Conservation (phyloP, 805 yeast genomes). For the Saturnispora sekii region DNA sequence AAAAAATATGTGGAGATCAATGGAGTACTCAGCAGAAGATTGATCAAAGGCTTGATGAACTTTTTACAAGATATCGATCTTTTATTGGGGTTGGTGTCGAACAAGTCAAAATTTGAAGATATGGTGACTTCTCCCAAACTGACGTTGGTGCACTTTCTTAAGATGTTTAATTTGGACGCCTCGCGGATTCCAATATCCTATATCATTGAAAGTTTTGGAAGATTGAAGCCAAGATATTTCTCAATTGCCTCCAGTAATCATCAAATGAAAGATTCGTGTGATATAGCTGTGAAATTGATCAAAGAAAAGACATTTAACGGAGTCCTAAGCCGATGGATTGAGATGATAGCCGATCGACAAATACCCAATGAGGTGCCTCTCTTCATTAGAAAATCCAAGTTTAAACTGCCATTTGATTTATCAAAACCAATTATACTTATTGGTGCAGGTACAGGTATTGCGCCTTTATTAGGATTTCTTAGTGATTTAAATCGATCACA, state of each 20-base stretch:
- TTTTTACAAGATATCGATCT: constrained; percentile 25
- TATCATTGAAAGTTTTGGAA: constrained; percentile 66
- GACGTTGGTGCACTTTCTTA: constrained; percentile 63
- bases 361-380: constrained; percentile 55
- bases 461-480: constrained; percentile 89
- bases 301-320: constrained; percentile 47
- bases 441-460: constrained; percentile 96
- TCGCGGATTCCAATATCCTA: constrained; percentile 66
- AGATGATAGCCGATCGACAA: constrained; percentile 47
- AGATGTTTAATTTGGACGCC: constrained; percentile 41
- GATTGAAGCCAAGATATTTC: constrained; percentile 81
- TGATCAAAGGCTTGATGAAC: constrained; percentile 28
- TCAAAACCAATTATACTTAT: constrained; percentile 76
- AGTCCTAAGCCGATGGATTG: constrained; percentile 76
- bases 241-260: constrained; percentile 80
- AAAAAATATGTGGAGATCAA: constrained; percentile 77
- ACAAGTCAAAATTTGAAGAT: constrained; percentile 51
- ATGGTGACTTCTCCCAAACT: constrained; percentile 47
- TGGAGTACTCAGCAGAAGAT: constrained; percentile 79
- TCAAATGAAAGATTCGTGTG: constrained; percentile 49
- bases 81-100: constrained; percentile 38
- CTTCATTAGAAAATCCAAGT: constrained; percentile 80
- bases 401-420: constrained; percentile 77
- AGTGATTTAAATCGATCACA: constrained; percentile 44
- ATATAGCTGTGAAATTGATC: constrained; percentile 81